Evolutionary conservation across 2,329 filamentous ascomycete species (phyloP).

Genomic region (Drechslera avenae): DNA sequence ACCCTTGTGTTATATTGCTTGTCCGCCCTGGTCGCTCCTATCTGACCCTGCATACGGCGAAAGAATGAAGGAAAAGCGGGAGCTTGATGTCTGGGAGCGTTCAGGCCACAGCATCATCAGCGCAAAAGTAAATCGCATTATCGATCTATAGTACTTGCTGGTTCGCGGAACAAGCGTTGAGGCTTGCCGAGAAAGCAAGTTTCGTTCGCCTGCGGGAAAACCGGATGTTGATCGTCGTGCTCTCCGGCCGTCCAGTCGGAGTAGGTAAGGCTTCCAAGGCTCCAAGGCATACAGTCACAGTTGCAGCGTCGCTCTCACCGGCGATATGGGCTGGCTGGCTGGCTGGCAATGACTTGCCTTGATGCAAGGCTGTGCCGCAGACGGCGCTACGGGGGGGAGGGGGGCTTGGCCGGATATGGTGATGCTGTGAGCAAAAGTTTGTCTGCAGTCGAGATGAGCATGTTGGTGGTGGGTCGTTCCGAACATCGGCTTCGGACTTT

Average conservation of each 20-base stretch:
- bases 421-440: neutral
- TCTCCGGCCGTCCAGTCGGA: slow-evolving; percentile 1
- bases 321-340: slow-evolving; percentile 9
- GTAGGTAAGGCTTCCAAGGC: slow-evolving; percentile 5
- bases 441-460: slow-evolving; percentile 4
- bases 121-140: too few relatives aligned
- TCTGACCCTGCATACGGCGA: neutral
- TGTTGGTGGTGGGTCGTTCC: neutral
- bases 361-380: slow-evolving; percentile 29
- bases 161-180: too few relatives aligned
- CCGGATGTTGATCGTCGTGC: slow-evolving; percentile 13
- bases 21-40: neutral
- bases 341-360: slow-evolving; percentile 3
- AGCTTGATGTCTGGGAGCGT: neutral
- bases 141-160: too few relatives aligned
- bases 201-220: neutral
- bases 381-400: slow-evolving; percentile 24
- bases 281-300: neutral
- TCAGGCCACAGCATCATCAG: too few relatives aligned
- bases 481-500: too few relatives aligned
- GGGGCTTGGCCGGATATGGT: slow-evolving; percentile 11
- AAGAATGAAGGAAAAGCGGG: neutral
- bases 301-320: slow-evolving; percentile 5
- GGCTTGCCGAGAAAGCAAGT: slow-evolving; percentile 6
- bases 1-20: slow-evolving; percentile 6